Evolutionary conservation across 2,329 filamentous ascomycete genomes (phyloP), one percentile per base, ranked within the genome.

Genomic region (Talaromyces sp.): DNA sequence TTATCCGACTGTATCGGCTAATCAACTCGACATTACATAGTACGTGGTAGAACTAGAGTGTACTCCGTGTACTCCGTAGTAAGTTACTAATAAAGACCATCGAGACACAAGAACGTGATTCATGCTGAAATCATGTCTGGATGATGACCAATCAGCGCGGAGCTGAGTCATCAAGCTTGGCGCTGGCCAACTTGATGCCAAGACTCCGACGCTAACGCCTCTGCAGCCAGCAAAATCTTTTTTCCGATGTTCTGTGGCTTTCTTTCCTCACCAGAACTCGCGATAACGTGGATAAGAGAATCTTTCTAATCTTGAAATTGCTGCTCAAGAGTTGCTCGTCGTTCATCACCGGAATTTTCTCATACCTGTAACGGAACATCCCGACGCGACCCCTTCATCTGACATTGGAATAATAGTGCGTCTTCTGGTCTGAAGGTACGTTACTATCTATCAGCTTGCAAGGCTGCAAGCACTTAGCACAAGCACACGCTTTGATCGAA

Each of bases 371-470:
- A 31, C 27, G 27, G 5, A 7, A 6, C 27, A 33, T n/a, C 19
- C n/a, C 39, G 35, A 43, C 56, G 13, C 35, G 25, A 11, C n/a
- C 37, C n/a, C 25, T n/a, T 31, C 15, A 39, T 22, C 19, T 19
- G 33, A 43, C 37, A 8, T 33, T 11, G 8, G 15, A 35, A 56
- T n/a, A 22, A 37, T 43, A 62, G 61, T 62, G 25, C 61, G 50
- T 62, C 61, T 56, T 56, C 49, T 56, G 61, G 49, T 35, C 63
- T 77, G 75, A 78, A 79, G 77, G 77, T 79, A 79, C 77, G 77
- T 79, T 35, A 73, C 74, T 72, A 70, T 69, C 70, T 73, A 72
- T 70, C 73, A 71, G 70, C 70, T 69, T 61, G 69, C 35, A 57
- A 57, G 54, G 33, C 7, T 57, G 33, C 33, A 57, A 52, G 49